phyloP scores from a whole-genome alignment of 2,329 filamentous ascomycete species.

The Fusarium subglutinans region DNA sequence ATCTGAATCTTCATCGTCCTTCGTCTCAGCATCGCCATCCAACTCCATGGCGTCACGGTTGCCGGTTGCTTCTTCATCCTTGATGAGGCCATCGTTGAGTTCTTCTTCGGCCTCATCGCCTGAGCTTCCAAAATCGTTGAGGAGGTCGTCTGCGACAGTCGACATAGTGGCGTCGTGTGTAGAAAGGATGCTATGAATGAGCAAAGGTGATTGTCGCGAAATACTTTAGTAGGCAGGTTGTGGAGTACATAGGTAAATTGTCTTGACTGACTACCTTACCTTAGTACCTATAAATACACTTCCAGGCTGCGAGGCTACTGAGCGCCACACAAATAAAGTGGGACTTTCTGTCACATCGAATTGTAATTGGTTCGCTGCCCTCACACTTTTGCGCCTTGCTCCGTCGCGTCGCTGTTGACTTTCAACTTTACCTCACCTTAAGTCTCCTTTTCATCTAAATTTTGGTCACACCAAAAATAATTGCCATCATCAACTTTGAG shows the following conservation, averaged over 20 bases:
- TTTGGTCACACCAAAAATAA: neutral
- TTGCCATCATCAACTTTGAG: neutral
- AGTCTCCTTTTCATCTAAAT: neutral
- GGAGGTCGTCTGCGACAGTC: conserved; percentile 88
- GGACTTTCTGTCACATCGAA: neutral
- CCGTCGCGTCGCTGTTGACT: conserved; percentile 33
- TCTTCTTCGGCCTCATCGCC: conserved; percentile 78
- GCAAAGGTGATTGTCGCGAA: conserved; percentile 25
- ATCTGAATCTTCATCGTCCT: conserved; percentile 61
- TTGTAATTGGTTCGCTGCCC: conserved; percentile 27
- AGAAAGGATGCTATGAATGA: conserved; percentile 6
- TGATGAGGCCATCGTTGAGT: conserved; percentile 59
- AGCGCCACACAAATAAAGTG: conserved; percentile 28
- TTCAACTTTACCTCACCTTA: conserved; percentile 20
- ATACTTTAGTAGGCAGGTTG: neutral
- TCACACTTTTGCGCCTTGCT: conserved; percentile 42
- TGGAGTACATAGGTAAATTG: conserved; percentile 3
- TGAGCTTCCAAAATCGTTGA: conserved; percentile 74
- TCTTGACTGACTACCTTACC: conserved; percentile 6
- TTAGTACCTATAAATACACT: conserved; percentile 35
- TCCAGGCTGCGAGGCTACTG: conserved; percentile 43
- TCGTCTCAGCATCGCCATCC: conserved; percentile 49
- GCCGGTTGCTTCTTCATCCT: conserved; percentile 52
- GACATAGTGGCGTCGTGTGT: conserved; percentile 68
- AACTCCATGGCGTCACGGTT: conserved; percentile 65